A percentile compares a stretch with the other conserved stretches of the same genome.
phyloP scores from a whole-genome alignment of 1,284 basidiomycete genomes.

The Schizopora paradoxa region DNA sequence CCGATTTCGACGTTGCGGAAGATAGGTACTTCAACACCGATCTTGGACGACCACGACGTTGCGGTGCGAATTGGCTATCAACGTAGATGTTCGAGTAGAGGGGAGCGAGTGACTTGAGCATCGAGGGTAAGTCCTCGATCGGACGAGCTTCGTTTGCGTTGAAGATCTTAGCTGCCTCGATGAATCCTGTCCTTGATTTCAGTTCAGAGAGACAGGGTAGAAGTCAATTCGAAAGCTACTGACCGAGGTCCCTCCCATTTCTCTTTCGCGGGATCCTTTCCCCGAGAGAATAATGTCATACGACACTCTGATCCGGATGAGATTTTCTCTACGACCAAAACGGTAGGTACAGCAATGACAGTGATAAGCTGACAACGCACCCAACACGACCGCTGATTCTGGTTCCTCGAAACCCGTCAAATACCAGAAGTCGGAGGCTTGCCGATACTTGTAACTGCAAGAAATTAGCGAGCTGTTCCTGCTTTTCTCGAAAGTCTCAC shows the following conservation, averaged over 20 bases:
- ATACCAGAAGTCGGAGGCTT: conserved; percentile 92
- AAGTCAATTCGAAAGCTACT: conserved; percentile 16
- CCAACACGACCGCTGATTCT: conserved; percentile 81
- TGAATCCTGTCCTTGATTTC: conserved; percentile 47
- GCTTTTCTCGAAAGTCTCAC: conserved; percentile 31
- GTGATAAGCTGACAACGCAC: conserved; percentile 35
- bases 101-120: conserved; percentile 42
- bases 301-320: conserved; percentile 73
- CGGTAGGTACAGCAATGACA: conserved; percentile 7
- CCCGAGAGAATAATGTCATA: conserved; percentile 85
- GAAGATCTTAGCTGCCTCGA: conserved; percentile 61
- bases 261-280: conserved; percentile 73
- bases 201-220: conserved; percentile 5
- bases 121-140: conserved; percentile 47
- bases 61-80: conserved; percentile 27
- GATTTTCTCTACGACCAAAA: conserved; percentile 48
- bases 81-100: conserved; percentile 38
- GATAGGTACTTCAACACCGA: conserved; percentile 47
- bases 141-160: conserved; percentile 68
- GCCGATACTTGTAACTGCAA: conserved; percentile 88
- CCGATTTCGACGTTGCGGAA: conserved; percentile 33
- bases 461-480: background rate
- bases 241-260: conserved; percentile 86
- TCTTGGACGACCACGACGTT: conserved; percentile 34
- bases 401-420: conserved; percentile 94